Evolutionary conservation across 352 stramenopile species (phyloP), one percentile per base, ranked within the genome.

Genomic region (Phytophthora sp.): DNA sequence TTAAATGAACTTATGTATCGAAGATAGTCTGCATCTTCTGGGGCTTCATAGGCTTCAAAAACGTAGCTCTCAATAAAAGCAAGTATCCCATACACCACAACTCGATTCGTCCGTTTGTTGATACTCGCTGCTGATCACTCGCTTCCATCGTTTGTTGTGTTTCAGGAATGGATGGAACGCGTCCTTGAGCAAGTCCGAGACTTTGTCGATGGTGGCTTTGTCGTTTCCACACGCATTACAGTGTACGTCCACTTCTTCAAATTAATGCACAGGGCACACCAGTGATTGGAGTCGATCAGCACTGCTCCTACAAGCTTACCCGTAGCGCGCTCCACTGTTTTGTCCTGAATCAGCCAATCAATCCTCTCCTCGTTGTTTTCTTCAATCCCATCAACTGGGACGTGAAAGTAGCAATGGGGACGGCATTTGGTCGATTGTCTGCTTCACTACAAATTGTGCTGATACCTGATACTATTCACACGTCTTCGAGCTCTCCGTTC

Each of bases 261-360:
- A n/a, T 21, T 29, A 20, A 57, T 57, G 24, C 49, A 44, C 11
- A 57, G 13, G 11, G 50, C 50, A 15, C 33, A 47, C 50, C 50
- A 57, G 24, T 57, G 50, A 47, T 47, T 57, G 2, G 16, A 5
- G 23, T 57, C 16, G 11, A 57, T 27, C 31, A 31, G 7, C 7
- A 57, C 50, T 13, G 33, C 35, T 0, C 21, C 50, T 3, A 57
- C 35, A 15, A 57, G 46, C 2, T 46, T 57, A 6, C 30, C 35
- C 13, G 36, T 33, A 3, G 21, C 50, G 9, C 35, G n/a, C 1
- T 36, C 8, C 23, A 27, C 11, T 18, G 6, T 12, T 7, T 24
- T 23, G 30, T 36, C 0, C 11, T 20, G 5, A 9, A 13, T n/a
- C 5, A 44, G 36, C 6, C 33, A 36, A 1, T 1, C 15, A 18